Base-by-base conservation (phyloP, 2,329 filamentous ascomycete genomes). In the Alternaria longipes region DNA sequence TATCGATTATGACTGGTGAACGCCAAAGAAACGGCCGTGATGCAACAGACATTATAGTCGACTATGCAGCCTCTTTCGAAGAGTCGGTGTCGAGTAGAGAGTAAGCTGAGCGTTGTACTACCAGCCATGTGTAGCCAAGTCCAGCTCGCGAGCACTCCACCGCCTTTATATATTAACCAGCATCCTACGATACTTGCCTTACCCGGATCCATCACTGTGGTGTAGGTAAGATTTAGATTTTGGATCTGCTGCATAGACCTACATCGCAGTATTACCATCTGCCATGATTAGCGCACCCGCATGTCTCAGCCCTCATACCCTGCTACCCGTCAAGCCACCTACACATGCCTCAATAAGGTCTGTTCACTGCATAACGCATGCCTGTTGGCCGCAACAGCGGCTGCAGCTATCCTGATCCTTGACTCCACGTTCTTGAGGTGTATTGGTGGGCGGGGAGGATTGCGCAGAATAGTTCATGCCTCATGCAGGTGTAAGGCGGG, bases 21-120 rank as follows among this genome's bases (percentile, higher is more conserved):
- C 67, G 66, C 72, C 73, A 76, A 22, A 68, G 68, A 18, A 64
- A 53, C 28, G 65, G 64, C 41, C 69, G 63, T 56, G 67, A 46
- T 49, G 59, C 61, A 56, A 67, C 67, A 60, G 73, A 71, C 71
- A 75, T 74, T 18, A 28, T 59, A 14, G 5, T 18, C 8, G 18
- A 53, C 66, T 14, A 22, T 49, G 47, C 34, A 50, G 26, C 22
- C 22, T n/a, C 40, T 46, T 16, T 18, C 22, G 22, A 49, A 55
- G 56, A 59, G 53, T 54, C 41, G 42, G 42, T 56, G 53, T 53
- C 42, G 16, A 22, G 55, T 53, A 30, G 36, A 7, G 30, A 16
- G 20, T 51, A 56, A 59, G 41, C 46, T 59, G 46, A 59, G 36
- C 47, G 34, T 59, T 41, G 47, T 52, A 56, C 52, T 56, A 41